Conservation (phyloP, 2,329 filamentous ascomycete species). For the Arthrinium phaeospermum region DNA sequence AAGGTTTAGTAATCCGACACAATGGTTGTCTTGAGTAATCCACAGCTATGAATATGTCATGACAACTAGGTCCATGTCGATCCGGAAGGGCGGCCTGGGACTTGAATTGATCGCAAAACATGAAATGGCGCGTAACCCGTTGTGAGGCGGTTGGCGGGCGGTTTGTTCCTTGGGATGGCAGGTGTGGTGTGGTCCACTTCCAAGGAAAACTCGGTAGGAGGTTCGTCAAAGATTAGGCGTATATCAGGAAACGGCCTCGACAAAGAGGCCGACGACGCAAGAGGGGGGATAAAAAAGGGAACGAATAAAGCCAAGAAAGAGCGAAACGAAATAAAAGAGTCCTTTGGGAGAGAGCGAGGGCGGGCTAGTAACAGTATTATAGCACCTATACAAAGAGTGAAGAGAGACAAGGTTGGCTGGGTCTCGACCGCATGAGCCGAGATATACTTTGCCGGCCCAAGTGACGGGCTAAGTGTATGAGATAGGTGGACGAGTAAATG, state of each 20-base stretch:
- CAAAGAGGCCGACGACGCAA: slow-evolving; percentile 1
- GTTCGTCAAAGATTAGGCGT: neutral
- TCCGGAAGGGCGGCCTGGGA: slow-evolving; percentile 7
- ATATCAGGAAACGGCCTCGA: neutral
- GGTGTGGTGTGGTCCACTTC: neutral
- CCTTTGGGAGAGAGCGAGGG: slow-evolving; percentile 16
- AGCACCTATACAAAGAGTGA: slow-evolving; percentile 17
- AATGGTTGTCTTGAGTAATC: slow-evolving; percentile 12
- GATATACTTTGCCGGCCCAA: slow-evolving; percentile 21
- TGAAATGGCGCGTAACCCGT: neutral
- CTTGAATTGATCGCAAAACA: slow-evolving; percentile 6
- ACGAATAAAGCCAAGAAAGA: slow-evolving; percentile 2
- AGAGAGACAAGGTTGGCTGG: slow-evolving; percentile 22
- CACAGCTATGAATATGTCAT: slow-evolving; percentile 16
- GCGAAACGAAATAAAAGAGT: slow-evolving; percentile 11
- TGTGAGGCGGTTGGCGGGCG: slow-evolving; percentile 1
- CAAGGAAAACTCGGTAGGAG: slow-evolving; percentile 1
- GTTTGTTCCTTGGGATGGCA: neutral
- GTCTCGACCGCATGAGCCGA: slow-evolving; percentile 22
- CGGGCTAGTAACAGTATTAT: slow-evolving; percentile 18
- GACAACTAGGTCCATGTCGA: slow-evolving; percentile 13
- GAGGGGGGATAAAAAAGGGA: neutral
- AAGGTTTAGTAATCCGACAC: neutral
- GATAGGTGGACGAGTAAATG: slow-evolving; percentile 19
- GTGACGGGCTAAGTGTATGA: slow-evolving; percentile 16